Evolutionary conservation across 78 protist species (phyloP).

Genomic region (Speleostelium caveatum): DNA sequence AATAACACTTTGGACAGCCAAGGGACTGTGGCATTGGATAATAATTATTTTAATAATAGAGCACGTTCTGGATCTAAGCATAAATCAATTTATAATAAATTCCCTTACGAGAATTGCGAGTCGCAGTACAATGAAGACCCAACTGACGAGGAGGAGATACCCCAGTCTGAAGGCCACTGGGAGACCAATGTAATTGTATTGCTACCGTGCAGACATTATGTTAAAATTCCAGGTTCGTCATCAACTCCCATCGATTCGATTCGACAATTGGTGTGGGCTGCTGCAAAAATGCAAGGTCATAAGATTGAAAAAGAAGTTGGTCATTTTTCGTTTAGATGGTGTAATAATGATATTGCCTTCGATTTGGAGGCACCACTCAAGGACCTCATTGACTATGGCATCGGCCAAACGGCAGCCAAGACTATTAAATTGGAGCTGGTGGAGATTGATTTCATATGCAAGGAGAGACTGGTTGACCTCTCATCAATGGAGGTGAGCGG

Average conservation of each 20-base stretch:
- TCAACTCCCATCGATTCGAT: conserved; percentile 46
- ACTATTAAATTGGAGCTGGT: conserved; percentile 40
- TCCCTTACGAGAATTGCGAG: conserved; percentile 22
- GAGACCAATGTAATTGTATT: conserved; percentile 58
- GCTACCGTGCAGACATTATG: conserved; percentile 60
- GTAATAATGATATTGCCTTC: conserved; percentile 13
- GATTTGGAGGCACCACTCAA: conserved; percentile 24
- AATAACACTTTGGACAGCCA: no score
- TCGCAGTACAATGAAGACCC: conserved; percentile 35
- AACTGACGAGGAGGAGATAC: conserved; percentile 55
- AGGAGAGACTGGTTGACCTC: conserved; percentile 52
- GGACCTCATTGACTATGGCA: background rate
- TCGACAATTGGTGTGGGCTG: conserved; percentile 46
- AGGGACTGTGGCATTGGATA: no score
- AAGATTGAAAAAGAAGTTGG: conserved; percentile 5
- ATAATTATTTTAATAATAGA: no score
- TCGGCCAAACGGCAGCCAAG: background rate
- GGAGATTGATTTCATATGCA: conserved; percentile 36
- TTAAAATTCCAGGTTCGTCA: conserved; percentile 42
- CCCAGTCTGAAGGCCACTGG: background rate
- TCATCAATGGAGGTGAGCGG: conserved; percentile 3
- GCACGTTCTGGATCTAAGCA: no score
- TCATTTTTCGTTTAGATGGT: conserved; percentile 10
- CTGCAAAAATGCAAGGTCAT: conserved; percentile 76
- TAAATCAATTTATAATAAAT: conserved; percentile 18